Percentiles rank a stretch among this genome's conserved stretches.
Conservation (phyloP, 768 basidiomycete species). For the Kwoniella botswanensis region DNA sequence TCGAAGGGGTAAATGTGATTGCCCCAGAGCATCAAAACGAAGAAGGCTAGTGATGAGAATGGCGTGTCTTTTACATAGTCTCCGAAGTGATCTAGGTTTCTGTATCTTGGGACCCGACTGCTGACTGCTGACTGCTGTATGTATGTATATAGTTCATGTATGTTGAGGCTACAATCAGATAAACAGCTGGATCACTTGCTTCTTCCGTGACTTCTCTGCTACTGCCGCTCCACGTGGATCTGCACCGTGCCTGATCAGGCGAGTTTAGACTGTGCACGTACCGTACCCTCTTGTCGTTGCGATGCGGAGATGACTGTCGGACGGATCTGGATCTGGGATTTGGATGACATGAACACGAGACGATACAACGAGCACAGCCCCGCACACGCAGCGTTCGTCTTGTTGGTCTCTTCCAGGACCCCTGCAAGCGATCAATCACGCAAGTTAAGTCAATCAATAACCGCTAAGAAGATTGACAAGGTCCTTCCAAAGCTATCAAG, state of each 20-base stretch:
- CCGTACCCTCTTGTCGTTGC: background rate
- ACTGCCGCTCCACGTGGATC: background rate
- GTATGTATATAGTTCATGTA: background rate
- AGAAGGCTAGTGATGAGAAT: background rate
- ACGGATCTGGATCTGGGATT: background rate
- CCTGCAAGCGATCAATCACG: no score
- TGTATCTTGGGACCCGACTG: background rate
- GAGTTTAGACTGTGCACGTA: background rate
- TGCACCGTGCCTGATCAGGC: background rate
- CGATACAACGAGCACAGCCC: background rate
- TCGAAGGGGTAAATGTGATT: background rate
- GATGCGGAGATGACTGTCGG: background rate
- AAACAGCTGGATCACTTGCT: background rate
- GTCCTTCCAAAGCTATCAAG: no score
- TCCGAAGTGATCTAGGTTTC: background rate
- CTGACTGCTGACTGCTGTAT: background rate
- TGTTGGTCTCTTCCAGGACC: no score
- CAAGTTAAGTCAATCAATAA: no score
- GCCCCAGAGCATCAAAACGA: no score
- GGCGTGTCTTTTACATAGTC: background rate
- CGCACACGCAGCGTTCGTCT: no score
- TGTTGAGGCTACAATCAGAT: background rate
- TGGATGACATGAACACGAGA: background rate
- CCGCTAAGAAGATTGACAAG: no score
- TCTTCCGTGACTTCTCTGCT: no score